Evolutionary conservation across 2,329 filamentous ascomycete species (phyloP), one percentile per base, ranked within the genome.

Genomic region (Aspergillus intermedius): DNA sequence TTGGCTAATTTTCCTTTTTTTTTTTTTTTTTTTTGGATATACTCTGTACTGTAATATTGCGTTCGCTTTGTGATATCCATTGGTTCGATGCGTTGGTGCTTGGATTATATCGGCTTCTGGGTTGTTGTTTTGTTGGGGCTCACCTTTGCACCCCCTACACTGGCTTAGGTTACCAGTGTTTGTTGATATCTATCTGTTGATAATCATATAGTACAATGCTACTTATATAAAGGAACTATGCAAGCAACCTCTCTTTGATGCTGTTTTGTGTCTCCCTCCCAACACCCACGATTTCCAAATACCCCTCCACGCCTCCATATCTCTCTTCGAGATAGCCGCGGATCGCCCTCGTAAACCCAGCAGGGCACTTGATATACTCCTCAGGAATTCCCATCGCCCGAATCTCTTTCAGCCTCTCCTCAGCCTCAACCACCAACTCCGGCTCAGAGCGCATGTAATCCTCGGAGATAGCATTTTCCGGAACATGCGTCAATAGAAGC

Each of bases 391-490:
- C 88, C 55, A 93, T 81, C 42, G 78, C 76, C 3, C 70, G 65
- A 47, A 94, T 84, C 68, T 94, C 88, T 43, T 73, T 69, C 54
- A 91, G 61, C 45, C 86, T 77, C 59, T 78, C 74, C 48, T 81
- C 80, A 54, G 77, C 77, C 61, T 89, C 84, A 0, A 76, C 65
- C 28, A 74, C 71, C 10, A 93, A 73, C 35, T 81, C 79, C 1
- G 75, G 71, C 48, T 79, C 74, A 2, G 84, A 88, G 21, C 84
- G 74, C 50, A 77, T 66, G 65, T 95, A 95, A 68, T 95, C 90
- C 53, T 83, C 62, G 47, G 80, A 74, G 39, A 94, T 82, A 2
- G 81, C 84, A 0, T 75, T 63, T 1, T 74, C 49, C 0, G 82
- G 79, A 1, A 87, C 64, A 3, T 55, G 55, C 2, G 87, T 73